A percentile compares a stretch with the other conserved stretches of the same genome.
Conservation (phyloP, 768 basidiomycete genomes). For the Agaricus subrufescens region DNA sequence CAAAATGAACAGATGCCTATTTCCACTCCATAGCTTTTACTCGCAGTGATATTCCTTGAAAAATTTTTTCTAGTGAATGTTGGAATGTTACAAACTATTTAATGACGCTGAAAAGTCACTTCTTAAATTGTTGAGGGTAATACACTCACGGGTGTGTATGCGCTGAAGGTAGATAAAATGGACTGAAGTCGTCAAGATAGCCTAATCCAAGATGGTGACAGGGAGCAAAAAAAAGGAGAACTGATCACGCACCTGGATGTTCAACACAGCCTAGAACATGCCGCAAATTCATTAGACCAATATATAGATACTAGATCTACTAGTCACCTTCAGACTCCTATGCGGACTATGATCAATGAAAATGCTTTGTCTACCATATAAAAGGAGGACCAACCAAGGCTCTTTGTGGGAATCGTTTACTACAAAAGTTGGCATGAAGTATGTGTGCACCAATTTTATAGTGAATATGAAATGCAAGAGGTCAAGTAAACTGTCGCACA, state of each 20-base stretch:
- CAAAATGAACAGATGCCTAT: neutral
- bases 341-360: neutral
- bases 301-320: too few species aligned
- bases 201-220: neutral
- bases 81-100: neutral
- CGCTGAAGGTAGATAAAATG: neutral
- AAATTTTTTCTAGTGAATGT: neutral
- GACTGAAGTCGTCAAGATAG: neutral
- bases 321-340: neutral
- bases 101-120: neutral
- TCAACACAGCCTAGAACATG: neutral
- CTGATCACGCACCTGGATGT: neutral
- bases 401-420: neutral
- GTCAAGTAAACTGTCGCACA: neutral
- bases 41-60: neutral
- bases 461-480: conserved; percentile 5
- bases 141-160: neutral
- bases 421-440: neutral
- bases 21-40: neutral
- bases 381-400: neutral
- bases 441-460: neutral
- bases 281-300: too few species aligned
- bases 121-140: too few species aligned
- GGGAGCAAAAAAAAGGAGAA: too few species aligned
- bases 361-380: neutral